These are phyloP conservation scores for Saccharomycopsis lassenensis DNA, from an alignment of 805 yeast genomes.

Conservation along the genomic window DNA sequence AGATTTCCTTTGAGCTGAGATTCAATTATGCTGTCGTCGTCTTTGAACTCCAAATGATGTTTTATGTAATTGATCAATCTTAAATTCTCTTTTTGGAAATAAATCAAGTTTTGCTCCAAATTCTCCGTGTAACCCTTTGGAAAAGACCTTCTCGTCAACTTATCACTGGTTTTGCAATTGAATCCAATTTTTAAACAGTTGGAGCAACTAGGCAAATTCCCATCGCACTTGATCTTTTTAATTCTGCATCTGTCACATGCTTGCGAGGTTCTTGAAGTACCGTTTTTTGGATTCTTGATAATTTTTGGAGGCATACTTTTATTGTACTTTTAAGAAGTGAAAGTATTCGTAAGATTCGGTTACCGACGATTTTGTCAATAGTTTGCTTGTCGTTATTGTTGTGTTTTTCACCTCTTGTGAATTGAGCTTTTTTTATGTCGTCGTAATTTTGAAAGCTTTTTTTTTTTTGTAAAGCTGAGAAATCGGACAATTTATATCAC, in stretches of 20 bases:
- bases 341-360: too few relatives aligned
- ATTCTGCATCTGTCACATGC: slow-evolving; percentile 77
- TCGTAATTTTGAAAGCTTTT: too few relatives aligned
- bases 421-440: too few relatives aligned
- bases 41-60: slow-evolving; percentile 20
- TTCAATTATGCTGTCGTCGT: too few relatives aligned
- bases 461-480: too few relatives aligned
- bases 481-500: too few relatives aligned
- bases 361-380: background rate
- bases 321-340: too few relatives aligned
- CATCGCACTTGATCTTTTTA: slow-evolving; percentile 70
- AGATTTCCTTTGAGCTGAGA: too few relatives aligned
- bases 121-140: slow-evolving; percentile 77
- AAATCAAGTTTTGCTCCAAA: slow-evolving; percentile 50
- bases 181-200: slow-evolving; percentile 57
- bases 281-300: slow-evolving; percentile 15
- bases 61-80: slow-evolving; percentile 27
- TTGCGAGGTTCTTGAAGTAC: slow-evolving; percentile 45
- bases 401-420: too few relatives aligned
- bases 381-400: background rate
- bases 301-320: slow-evolving; percentile 12
- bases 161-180: slow-evolving; percentile 63
- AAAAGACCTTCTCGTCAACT: slow-evolving; percentile 62
- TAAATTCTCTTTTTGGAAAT: slow-evolving; percentile 46
- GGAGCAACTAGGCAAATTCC: slow-evolving; percentile 53